These are phyloP conservation scores for Phytophthora podocarpi DNA, from an alignment of 352 stramenopile genomes.

Conservation along the genomic window DNA sequence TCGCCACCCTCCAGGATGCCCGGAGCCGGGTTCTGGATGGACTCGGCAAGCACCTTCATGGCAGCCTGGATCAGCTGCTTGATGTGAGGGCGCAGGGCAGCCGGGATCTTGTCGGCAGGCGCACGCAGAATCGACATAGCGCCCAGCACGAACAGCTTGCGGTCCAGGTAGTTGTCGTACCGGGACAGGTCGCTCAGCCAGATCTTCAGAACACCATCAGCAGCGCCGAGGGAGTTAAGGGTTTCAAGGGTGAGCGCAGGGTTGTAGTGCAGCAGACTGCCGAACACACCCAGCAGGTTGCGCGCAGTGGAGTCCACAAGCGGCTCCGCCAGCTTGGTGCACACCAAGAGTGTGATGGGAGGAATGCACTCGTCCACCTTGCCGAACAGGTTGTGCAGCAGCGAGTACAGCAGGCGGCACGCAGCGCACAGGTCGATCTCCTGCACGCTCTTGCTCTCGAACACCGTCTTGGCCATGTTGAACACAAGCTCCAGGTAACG, in stretches of 20 bases:
- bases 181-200: constrained; percentile 90
- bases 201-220: constrained; percentile 90
- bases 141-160: constrained; percentile 94
- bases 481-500: constrained; percentile 84
- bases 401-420: constrained; percentile 76
- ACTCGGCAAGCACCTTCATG: constrained; percentile 86
- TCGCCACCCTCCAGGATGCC: constrained; percentile 73
- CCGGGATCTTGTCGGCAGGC: constrained; percentile 79
- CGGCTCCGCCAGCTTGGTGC: constrained; percentile 58
- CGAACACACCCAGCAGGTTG: constrained; percentile 91
- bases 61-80: constrained; percentile 86
- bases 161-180: constrained; percentile 85
- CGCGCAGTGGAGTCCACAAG: constrained; percentile 74
- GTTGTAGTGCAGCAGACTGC: constrained; percentile 95
- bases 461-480: constrained; percentile 77
- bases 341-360: constrained; percentile 74
- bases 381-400: constrained; percentile 86
- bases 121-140: constrained; percentile 92
- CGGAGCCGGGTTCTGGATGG: constrained; percentile 60
- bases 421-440: constrained; percentile 78
- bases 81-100: constrained; percentile 86
- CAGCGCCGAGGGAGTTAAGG: constrained; percentile 88
- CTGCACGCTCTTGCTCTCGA: constrained; percentile 64
- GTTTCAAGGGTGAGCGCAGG: constrained; percentile 87
- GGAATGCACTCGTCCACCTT: constrained; percentile 82